Percentiles rank a stretch among this genome's conserved stretches.
Evolutionary conservation across 805 yeast genomes (phyloP).

Genomic region (Alloascoidea hylecoeti): DNA sequence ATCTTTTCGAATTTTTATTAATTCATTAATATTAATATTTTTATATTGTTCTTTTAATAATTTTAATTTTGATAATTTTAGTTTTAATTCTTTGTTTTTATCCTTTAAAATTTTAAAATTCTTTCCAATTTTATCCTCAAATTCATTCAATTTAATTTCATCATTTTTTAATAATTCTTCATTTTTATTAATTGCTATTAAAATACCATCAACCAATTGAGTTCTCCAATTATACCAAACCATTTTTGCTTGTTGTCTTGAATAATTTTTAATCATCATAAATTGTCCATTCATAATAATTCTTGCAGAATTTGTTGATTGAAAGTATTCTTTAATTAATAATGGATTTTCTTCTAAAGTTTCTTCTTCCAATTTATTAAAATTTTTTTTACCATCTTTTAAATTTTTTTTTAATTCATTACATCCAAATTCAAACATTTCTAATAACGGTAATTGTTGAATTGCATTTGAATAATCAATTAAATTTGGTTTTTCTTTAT

Average conservation of each 20-base stretch:
- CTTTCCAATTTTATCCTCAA: constrained; percentile 4
- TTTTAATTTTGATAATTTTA: constrained; percentile 7
- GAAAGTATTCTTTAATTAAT: constrained; percentile 32
- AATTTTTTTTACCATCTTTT: constrained; percentile 30
- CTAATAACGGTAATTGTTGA: constrained; percentile 27
- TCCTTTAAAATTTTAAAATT: constrained; percentile 5
- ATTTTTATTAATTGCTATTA: constrained; percentile 14
- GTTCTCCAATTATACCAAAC: constrained; percentile 55
- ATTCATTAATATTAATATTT: constrained; percentile 8
- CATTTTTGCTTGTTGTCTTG: constrained; percentile 36
- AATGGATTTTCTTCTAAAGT: constrained; percentile 31
- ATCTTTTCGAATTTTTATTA: constrained; percentile 2
- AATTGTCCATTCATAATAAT: constrained; percentile 31
- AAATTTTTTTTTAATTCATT: constrained; percentile 38
- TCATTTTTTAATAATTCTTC: constrained; percentile 9
- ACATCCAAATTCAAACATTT: constrained; percentile 38
- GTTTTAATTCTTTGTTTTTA: constrained; percentile 8
- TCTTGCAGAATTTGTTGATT: constrained; percentile 22
- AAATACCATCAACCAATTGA: constrained; percentile 32
- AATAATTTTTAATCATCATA: constrained; percentile 31
- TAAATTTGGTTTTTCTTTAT: constrained; percentile 9
- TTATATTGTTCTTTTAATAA: constrained; percentile 10
- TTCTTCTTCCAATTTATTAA: constrained; percentile 32
- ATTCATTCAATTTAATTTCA: constrained; percentile 6
- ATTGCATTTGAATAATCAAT: constrained; percentile 24